A percentile compares a stretch with the other conserved stretches of the same genome.
Evolutionary conservation across 1,284 basidiomycete species (phyloP).

Genomic region (Omphalotus olearius): DNA sequence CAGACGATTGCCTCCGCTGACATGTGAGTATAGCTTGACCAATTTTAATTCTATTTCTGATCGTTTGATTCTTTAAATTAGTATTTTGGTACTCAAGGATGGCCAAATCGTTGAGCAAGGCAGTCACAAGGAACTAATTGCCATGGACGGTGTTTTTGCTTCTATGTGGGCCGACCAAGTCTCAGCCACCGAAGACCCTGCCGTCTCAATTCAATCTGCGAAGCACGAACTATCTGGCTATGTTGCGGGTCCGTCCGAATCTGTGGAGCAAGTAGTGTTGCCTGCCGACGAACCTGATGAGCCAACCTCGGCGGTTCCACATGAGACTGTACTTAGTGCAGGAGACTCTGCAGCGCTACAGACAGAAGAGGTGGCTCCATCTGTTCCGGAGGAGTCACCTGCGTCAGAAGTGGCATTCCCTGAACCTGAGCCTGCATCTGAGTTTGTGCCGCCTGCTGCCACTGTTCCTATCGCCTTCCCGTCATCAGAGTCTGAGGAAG

Average conservation of each 20-base stretch:
- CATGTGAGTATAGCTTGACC: slow-evolving; percentile 39
- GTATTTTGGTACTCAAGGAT: slow-evolving; percentile 80
- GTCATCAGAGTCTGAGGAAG: slow-evolving; percentile 22
- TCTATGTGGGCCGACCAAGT: slow-evolving; percentile 82
- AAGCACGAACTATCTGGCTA: slow-evolving; percentile 42
- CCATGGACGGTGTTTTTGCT: slow-evolving; percentile 66
- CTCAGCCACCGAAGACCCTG: slow-evolving; percentile 48
- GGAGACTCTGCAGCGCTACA: not conserved
- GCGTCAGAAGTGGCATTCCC: not conserved
- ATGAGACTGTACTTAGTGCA: not conserved
- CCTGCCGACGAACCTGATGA: slow-evolving; percentile 1
- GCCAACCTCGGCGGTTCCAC: not conserved
- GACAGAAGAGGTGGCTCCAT: not conserved
- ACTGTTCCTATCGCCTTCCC: slow-evolving; percentile 39
- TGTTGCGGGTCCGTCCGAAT: slow-evolving; percentile 23
- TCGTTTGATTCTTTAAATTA: slow-evolving; percentile 25
- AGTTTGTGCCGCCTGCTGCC: not conserved
- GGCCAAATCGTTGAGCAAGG: slow-evolving; percentile 80
- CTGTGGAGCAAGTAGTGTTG: slow-evolving; percentile 1
- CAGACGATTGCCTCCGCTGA: slow-evolving; percentile 77
- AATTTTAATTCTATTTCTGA: slow-evolving; percentile 4
- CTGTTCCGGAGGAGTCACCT: not conserved
- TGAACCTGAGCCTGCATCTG: not conserved
- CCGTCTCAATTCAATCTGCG: slow-evolving; percentile 27
- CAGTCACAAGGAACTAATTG: slow-evolving; percentile 68